Base-by-base conservation (phyloP, 106 monocot genomes). In the Allium cepa region DNA sequence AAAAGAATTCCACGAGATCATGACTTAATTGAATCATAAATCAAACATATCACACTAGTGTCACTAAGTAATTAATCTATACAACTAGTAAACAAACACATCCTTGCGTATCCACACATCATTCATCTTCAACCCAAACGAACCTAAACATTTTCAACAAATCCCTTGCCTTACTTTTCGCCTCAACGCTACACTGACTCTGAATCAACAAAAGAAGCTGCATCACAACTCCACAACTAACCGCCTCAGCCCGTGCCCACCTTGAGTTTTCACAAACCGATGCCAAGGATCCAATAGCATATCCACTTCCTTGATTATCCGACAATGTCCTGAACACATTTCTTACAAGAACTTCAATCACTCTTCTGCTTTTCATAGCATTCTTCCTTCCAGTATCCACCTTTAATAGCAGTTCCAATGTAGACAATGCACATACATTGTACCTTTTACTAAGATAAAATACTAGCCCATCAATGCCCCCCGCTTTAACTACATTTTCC, bases 191-290 rank as follows among this genome's bases (percentile, higher is more conserved):
- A 66, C 86, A 79, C 76, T 79, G 86, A 70, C 86, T 82, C 77
- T 87, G 86, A 53, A 87, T 63, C 73, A 87, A 70, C 71, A 82
- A 68, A 66, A 87, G 71, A 2, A 87, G 70, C 79, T 82, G 79
- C 55, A 61, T 77, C 53, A 87, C 22, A 17, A 71, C 71, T 17
- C 86, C 79, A 3, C 67, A 70, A 6, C 57, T 64, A 51, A 82
- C 79, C 3, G 86, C 86, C 77, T 87, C 79, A 61, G 4, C 66
- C 62, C 72, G 51, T n/a, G 67, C 82, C 46, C 15, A 3, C 62
- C 50, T 62, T n/a, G 79, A 79, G 28, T 57, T 67, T 8, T 71
- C n/a, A 70, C 82, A 82, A 45, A 74, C 60, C 11, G 13, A 26
- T 17, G 71, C 59, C 57, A 87, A 61, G 47, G 74, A 49, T 18